phyloP scores from a whole-genome alignment of 169 alveolate genomes.

The Plasmodium coatneyi region DNA sequence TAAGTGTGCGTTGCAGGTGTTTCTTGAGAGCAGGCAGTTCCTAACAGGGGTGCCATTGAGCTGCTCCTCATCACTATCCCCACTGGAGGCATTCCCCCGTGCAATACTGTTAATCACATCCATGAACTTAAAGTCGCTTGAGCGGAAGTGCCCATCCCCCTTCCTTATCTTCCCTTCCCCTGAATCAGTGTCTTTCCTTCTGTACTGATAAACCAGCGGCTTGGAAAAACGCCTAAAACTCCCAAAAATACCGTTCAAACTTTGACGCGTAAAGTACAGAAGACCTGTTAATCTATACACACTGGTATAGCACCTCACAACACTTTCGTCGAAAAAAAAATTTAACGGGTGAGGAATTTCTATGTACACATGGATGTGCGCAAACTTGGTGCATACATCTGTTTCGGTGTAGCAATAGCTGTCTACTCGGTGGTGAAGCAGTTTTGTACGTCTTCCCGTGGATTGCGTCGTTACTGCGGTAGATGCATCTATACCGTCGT shows the following conservation, averaged over 20 bases:
- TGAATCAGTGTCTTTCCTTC: background rate
- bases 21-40: constrained; percentile 1
- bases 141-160: background rate
- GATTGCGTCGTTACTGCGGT: background rate
- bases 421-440: background rate
- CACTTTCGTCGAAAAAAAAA: constrained; percentile 20
- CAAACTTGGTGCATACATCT: constrained; percentile 7
- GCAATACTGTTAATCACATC: constrained; percentile 25
- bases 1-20: background rate
- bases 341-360: background rate
- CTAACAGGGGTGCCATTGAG: background rate
- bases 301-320: constrained; percentile 3
- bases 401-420: background rate
- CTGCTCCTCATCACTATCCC: background rate
- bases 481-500: background rate
- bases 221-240: background rate
- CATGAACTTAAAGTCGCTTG: constrained; percentile 26
- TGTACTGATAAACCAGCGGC: constrained; percentile 8
- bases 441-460: background rate
- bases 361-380: constrained; percentile 5
- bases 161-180: background rate
- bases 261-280: background rate
- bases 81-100: background rate
- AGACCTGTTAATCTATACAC: constrained; percentile 15
- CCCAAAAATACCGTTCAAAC: constrained; percentile 17